Percentiles rank a stretch among this genome's conserved stretches.
Evolutionary conservation across 73 alveolate species (phyloP).

Genomic region (Tetrahymena malaccensis): DNA sequence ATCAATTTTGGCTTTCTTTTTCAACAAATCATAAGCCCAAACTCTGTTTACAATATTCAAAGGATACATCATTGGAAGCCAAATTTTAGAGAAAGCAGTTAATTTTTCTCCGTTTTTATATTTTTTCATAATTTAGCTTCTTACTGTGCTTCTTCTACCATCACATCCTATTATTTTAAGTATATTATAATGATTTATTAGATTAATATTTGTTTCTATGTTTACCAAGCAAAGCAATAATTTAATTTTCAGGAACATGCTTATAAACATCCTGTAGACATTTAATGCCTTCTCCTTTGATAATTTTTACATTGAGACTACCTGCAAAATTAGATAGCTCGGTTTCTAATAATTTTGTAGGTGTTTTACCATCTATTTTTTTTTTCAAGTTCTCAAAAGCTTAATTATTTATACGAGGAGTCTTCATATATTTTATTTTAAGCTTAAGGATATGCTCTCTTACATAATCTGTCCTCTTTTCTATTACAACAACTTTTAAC

Average conservation of each 20-base stretch:
- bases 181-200: neutral
- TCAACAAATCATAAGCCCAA: neutral
- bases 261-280: neutral
- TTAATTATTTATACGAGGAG: neutral
- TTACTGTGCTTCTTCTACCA: neutral
- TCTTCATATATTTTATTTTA: neutral
- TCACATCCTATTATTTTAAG: neutral
- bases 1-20: neutral
- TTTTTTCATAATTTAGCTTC: neutral
- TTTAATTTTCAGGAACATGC: neutral
- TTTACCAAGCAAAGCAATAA: neutral
- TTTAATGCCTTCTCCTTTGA: neutral
- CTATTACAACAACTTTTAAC: neutral
- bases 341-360: neutral
- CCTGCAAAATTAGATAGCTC: neutral
- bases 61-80: neutral
- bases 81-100: neutral
- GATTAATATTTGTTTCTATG: no score
- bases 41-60: neutral
- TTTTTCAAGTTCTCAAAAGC: neutral
- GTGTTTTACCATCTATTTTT: neutral
- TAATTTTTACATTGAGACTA: neutral
- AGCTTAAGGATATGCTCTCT: neutral
- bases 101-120: neutral
- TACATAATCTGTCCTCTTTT: neutral